Base-by-base conservation (phyloP, 345 rosid species). In the Ceriops zippeliana region DNA sequence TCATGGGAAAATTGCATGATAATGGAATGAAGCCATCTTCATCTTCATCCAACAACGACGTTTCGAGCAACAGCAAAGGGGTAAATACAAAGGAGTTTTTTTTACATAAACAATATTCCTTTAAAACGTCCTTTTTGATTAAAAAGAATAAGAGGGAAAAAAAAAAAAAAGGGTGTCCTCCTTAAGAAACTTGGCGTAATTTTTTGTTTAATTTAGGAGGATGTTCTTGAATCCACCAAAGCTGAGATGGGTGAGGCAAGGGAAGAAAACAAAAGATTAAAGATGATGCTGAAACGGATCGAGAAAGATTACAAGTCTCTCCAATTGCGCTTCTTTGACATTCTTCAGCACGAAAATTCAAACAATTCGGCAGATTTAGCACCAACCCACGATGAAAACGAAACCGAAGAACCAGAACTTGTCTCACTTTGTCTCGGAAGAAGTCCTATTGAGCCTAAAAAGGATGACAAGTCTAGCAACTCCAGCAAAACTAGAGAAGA, bases 371-470 rank as follows among this genome's bases (percentile, higher is more conserved):
- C 54, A 60, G 52, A 64, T 34, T 70, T 78, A 28, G 47, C 67
- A 57, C 57, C 79, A 37, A 65, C 66, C 1, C 70, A 61, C 21
- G 63, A 75, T 21, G 71, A 66, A 59, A 54, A 75, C 24, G 71
- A 66, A 56, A 54, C 58, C 5, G 79, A 73, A 77, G 90, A 81
- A 66, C 73, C 71, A 4, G 87, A 84, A 26, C 83, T 88, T 0
- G 92, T 89, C 42, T 92, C 92, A 6, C 96, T 92, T 80, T 83
- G 82, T 31, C 90, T 92, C 6, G 98, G 98, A 66, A 88, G 86
- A 71, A 78, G 77, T 30, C 76, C 87, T 4, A 68, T 31, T 57
- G 72, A 75, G 53, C 52, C 71, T 32, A 79, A 61, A 42, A 80
- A 68, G 21, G 86, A 85, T 31, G 85, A 73, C 46, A 80, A 80